Percentiles rank a stretch among this genome's conserved stretches.
phyloP scores from a whole-genome alignment of 2,329 filamentous ascomycete species.

The Colletotrichum scovillei region DNA sequence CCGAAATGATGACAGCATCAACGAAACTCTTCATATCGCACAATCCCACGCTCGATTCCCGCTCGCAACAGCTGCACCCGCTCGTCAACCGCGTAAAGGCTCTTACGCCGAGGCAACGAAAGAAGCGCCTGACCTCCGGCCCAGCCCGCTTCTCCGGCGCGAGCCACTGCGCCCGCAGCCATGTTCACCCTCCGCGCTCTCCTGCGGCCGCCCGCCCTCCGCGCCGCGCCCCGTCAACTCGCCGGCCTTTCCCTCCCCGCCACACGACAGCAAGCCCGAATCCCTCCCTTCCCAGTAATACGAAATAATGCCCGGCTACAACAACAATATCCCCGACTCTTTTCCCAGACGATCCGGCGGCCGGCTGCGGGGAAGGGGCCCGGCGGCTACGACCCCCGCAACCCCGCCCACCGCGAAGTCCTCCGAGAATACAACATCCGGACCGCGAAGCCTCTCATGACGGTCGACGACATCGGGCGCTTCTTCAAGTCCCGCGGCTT shows the following conservation, averaged over 20 bases:
- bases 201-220: slow-evolving; percentile 21
- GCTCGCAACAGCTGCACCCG: not conserved
- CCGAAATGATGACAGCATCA: slow-evolving; percentile 22
- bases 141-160: not conserved
- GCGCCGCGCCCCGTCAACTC: slow-evolving; percentile 9
- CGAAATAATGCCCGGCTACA: not conserved
- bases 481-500: slow-evolving; percentile 47
- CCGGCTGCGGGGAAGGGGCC: not conserved
- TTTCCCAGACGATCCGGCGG: slow-evolving; percentile 39
- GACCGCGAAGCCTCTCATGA: slow-evolving; percentile 46
- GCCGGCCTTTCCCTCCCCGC: slow-evolving; percentile 8
- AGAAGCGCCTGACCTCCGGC: not conserved
- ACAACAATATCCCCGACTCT: slow-evolving; percentile 29
- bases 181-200: slow-evolving; percentile 41
- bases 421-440: slow-evolving; percentile 39
- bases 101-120: not conserved
- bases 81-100: not conserved
- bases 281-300: not conserved
- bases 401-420: slow-evolving; percentile 19
- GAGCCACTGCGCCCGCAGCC: slow-evolving; percentile 5
- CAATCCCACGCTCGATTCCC: not conserved
- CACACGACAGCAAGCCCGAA: not conserved
- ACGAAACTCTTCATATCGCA: not conserved
- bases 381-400: slow-evolving; percentile 18
- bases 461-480: slow-evolving; percentile 45